Evolutionary conservation across 305 asterid genomes (phyloP).

Genomic region (Vinca major): DNA sequence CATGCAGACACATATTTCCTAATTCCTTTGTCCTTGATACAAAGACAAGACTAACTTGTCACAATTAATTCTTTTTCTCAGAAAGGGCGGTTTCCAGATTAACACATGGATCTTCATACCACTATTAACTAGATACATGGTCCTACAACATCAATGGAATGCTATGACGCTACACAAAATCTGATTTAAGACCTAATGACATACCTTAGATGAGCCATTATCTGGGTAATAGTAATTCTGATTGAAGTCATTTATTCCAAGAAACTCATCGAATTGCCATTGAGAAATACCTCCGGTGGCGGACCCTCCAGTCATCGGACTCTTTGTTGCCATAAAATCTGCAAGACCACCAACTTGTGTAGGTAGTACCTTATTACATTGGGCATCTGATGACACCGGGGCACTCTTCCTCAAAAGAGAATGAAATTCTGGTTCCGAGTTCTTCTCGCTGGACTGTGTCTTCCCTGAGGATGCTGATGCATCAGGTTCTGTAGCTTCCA

Average conservation of each 20-base stretch:
- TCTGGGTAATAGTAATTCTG: constrained; percentile 45
- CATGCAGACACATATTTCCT: constrained; percentile 2
- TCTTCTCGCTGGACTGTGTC: constrained; percentile 30
- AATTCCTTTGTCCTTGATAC: constrained; percentile 5
- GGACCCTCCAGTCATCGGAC: constrained; percentile 47
- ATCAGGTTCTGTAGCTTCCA: constrained; percentile 46
- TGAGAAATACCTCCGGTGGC: constrained; percentile 42
- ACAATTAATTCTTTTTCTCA: neutral
- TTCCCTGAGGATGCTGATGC: constrained; percentile 37
- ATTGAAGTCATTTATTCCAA: constrained; percentile 48
- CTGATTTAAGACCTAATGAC: constrained; percentile 7
- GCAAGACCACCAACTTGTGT: constrained; percentile 27
- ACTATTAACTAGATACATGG: constrained; percentile 4
- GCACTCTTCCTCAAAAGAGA: constrained; percentile 15
- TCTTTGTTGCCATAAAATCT: constrained; percentile 31
- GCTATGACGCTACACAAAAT: neutral
- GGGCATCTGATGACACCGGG: constrained; percentile 27
- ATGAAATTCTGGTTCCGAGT: constrained; percentile 23
- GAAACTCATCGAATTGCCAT: constrained; percentile 73
- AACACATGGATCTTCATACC: neutral
- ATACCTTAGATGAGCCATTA: constrained; percentile 67
- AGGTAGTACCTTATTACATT: constrained; percentile 24
- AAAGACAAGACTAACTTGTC: neutral
- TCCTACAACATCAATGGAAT: constrained; percentile 3
- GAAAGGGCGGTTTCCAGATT: neutral